Evolutionary conservation across 169 alveolate genomes (phyloP).

Genomic region (Babesia ovata): DNA sequence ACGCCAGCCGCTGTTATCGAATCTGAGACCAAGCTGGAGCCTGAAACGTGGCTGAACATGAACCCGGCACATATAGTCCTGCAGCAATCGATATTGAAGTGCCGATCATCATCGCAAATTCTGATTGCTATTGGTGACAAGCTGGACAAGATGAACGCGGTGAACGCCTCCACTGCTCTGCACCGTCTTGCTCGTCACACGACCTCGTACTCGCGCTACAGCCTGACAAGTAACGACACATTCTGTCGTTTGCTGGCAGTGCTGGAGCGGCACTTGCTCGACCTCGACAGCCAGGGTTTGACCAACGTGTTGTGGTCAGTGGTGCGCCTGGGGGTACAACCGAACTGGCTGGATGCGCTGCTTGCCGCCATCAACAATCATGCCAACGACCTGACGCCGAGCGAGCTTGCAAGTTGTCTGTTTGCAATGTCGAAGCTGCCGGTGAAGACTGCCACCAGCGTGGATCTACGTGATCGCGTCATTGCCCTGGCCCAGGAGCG

Average conservation of each 20-base stretch:
- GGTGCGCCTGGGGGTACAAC: constrained; percentile 42
- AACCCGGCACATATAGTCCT: constrained; percentile 58
- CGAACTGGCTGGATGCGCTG: constrained; percentile 57
- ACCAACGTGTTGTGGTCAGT: constrained; percentile 67
- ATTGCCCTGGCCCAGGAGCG: constrained; percentile 46
- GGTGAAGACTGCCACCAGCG: constrained; percentile 15
- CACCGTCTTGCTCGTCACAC: constrained; percentile 61
- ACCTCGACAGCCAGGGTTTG: constrained; percentile 60
- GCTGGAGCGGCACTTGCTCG: constrained; percentile 23
- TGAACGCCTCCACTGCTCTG: constrained; percentile 61
- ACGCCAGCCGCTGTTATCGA: constrained; percentile 65
- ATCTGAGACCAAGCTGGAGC: constrained; percentile 57
- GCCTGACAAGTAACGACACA: constrained; percentile 35
- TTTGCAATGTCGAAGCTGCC: constrained; percentile 53
- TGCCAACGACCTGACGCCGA: constrained; percentile 34
- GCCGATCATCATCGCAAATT: constrained; percentile 43
- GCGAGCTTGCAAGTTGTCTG: constrained; percentile 57
- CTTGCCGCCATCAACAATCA: constrained; percentile 22
- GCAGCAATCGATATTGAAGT: constrained; percentile 55
- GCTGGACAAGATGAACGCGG: constrained; percentile 44
- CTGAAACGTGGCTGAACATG: constrained; percentile 72
- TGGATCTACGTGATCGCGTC: constrained; percentile 46
- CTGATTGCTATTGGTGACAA: constrained; percentile 43
- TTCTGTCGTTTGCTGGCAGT: constrained; percentile 24
- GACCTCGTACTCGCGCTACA: constrained; percentile 42